These are phyloP conservation scores for Fusarium albosuccineum DNA, from an alignment of 2,329 filamentous ascomycete genomes.

Conservation along the genomic window DNA sequence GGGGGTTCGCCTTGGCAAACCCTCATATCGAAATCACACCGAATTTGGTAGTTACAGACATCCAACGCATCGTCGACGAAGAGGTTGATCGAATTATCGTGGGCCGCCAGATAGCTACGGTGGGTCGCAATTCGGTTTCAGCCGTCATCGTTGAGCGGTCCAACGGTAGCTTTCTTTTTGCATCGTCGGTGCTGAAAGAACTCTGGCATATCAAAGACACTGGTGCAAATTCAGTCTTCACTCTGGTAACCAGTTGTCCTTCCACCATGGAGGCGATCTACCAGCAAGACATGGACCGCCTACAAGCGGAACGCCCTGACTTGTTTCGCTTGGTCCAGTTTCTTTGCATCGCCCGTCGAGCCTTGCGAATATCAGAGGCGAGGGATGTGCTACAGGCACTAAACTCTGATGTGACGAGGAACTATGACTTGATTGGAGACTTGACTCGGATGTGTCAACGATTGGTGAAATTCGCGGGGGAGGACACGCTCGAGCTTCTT, in stretches of 20 bases:
- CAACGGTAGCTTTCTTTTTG: conserved; percentile 39
- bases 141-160: conserved; percentile 39
- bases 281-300: conserved; percentile 39
- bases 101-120: conserved; percentile 33
- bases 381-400: conserved; percentile 34
- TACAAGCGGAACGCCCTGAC: conserved; percentile 30
- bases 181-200: conserved; percentile 38
- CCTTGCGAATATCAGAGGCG: conserved; percentile 25
- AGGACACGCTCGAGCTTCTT: conserved; percentile 36
- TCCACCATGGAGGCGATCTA: conserved; percentile 42
- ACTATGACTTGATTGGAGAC: conserved; percentile 35
- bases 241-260: conserved; percentile 33
- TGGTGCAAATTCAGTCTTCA: conserved; percentile 38
- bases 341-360: conserved; percentile 29
- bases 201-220: conserved; percentile 40
- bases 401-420: conserved; percentile 31
- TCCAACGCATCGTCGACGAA: conserved; percentile 36
- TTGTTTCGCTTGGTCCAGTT: conserved; percentile 35
- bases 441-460: conserved; percentile 33
- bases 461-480: conserved; percentile 30
- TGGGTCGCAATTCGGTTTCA: conserved; percentile 30
- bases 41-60: conserved; percentile 25
- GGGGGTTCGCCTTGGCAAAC: conserved; percentile 31
- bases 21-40: conserved; percentile 32
- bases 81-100: conserved; percentile 37